A percentile compares a stretch with the other conserved stretches of the same genome.
Evolutionary conservation across 345 rosid genomes (phyloP).

Genomic region (Garcia nutans): DNA sequence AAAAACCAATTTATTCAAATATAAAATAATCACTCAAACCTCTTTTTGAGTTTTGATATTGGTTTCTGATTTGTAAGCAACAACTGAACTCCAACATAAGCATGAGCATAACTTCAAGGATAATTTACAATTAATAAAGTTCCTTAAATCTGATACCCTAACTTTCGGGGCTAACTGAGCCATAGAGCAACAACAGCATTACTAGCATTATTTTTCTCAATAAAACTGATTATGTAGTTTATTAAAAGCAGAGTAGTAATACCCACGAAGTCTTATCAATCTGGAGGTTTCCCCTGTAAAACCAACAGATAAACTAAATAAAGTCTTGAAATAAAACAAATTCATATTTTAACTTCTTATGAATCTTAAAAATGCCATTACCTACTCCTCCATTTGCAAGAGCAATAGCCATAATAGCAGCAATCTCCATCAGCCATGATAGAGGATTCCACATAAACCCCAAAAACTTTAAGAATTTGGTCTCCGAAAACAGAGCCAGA

Average conservation of each 20-base stretch:
- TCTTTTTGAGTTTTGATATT: neutral
- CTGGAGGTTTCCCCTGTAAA: slow-evolving; percentile 87
- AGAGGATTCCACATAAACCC: slow-evolving; percentile 99
- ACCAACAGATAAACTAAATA: neutral
- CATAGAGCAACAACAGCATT: slow-evolving; percentile 99
- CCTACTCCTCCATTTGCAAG: slow-evolving; percentile 99
- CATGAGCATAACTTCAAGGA: neutral
- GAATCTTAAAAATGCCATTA: slow-evolving; percentile 7
- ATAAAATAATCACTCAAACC: neutral
- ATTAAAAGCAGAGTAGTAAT: slow-evolving; percentile 82
- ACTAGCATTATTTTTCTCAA: slow-evolving; percentile 95
- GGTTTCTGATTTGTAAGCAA: neutral
- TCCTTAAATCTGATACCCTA: slow-evolving; percentile 50
- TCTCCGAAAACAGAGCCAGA: slow-evolving; percentile 53
- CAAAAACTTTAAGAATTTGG: slow-evolving; percentile 80
- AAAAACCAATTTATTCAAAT: slow-evolving; percentile 11
- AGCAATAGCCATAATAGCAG: slow-evolving; percentile 98
- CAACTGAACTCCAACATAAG: neutral
- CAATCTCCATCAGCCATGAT: slow-evolving; percentile 99
- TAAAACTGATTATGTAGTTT: slow-evolving; percentile 92
- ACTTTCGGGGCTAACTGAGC: slow-evolving; percentile 95
- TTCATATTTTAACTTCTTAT: neutral
- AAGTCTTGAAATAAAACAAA: neutral
- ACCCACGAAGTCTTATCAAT: slow-evolving; percentile 97
- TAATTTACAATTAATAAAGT: neutral